phyloP scores from a whole-genome alignment of 768 basidiomycete species.

The Lactarius vividus region DNA sequence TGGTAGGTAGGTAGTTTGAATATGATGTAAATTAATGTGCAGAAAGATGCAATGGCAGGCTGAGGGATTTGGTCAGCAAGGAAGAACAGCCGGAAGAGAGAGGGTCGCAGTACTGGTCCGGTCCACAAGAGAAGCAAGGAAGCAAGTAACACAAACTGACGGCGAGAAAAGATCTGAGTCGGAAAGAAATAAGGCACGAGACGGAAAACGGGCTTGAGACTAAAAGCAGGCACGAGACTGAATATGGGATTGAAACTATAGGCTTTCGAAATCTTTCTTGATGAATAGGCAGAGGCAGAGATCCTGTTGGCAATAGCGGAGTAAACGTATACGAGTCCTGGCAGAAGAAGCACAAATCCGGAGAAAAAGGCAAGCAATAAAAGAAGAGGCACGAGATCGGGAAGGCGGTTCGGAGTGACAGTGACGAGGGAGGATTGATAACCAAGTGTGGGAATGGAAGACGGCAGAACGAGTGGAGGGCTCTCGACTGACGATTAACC shows the following conservation, averaged over 20 bases:
- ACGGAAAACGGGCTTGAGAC: background rate
- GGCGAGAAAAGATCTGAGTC: background rate
- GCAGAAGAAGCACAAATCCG: background rate
- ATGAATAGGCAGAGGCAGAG: background rate
- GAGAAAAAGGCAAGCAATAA: constrained; percentile 3
- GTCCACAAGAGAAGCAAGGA: constrained; percentile 6
- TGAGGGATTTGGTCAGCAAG: background rate
- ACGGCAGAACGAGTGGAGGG: background rate
- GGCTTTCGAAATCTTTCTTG: background rate
- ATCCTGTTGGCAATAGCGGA: background rate
- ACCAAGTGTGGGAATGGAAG: background rate
- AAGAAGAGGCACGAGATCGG: background rate
- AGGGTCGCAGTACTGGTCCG: constrained; percentile 7
- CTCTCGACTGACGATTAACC: background rate
- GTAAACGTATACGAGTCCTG: background rate
- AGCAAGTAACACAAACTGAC: background rate
- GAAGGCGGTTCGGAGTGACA: background rate
- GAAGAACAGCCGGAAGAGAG: background rate
- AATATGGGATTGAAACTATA: background rate
- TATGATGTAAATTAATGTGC: background rate
- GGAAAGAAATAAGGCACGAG: background rate
- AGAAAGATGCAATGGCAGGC: background rate
- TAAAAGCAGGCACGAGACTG: background rate
- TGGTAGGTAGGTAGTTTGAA: background rate
- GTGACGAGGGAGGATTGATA: constrained; percentile 15